Conservation (phyloP, 768 basidiomycete species). For the Mycena vulgaris region DNA sequence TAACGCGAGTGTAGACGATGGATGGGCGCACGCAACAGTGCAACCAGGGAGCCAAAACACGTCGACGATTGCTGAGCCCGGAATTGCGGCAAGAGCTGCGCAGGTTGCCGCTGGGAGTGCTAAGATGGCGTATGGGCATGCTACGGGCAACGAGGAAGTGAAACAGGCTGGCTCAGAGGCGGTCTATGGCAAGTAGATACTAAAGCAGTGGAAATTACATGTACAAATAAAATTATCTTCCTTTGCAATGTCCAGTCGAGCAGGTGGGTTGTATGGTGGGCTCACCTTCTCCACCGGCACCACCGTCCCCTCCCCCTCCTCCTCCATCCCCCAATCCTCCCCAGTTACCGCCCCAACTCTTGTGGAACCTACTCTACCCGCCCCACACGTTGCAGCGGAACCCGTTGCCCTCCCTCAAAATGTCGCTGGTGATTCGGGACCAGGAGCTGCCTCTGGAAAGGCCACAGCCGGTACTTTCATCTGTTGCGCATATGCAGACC, state of each 20-base stretch:
- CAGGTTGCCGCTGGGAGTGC: constrained; percentile 52
- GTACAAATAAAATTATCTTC: constrained; percentile 31
- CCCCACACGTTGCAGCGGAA: constrained; percentile 45
- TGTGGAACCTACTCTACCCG: constrained; percentile 39
- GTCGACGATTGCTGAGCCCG: constrained; percentile 21
- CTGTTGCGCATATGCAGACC: constrained; percentile 61
- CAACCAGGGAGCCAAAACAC: constrained; percentile 29
- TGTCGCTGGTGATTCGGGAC: constrained; percentile 43
- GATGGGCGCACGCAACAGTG: constrained; percentile 55
- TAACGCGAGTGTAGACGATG: constrained; percentile 51
- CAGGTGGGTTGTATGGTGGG: constrained; percentile 89
- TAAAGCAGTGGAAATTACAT: neutral
- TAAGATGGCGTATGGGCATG: constrained; percentile 55
- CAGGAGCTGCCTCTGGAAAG: constrained; percentile 55
- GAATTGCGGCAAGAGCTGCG: constrained; percentile 44
- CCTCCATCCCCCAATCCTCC: constrained; percentile 43
- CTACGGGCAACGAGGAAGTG: constrained; percentile 52
- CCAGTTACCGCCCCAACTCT: constrained; percentile 39
- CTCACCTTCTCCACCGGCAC: constrained; percentile 86
- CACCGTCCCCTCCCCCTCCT: constrained; percentile 63
- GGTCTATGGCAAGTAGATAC: constrained; percentile 22
- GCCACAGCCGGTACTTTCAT: constrained; percentile 72
- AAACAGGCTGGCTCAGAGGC: constrained; percentile 53
- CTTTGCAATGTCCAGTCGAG: constrained; percentile 73
- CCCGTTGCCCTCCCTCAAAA: constrained; percentile 48